These are phyloP conservation scores for Rhizophagus sp. DNA, from an alignment of 192 early-diverging fungal species.

Conservation along the genomic window DNA sequence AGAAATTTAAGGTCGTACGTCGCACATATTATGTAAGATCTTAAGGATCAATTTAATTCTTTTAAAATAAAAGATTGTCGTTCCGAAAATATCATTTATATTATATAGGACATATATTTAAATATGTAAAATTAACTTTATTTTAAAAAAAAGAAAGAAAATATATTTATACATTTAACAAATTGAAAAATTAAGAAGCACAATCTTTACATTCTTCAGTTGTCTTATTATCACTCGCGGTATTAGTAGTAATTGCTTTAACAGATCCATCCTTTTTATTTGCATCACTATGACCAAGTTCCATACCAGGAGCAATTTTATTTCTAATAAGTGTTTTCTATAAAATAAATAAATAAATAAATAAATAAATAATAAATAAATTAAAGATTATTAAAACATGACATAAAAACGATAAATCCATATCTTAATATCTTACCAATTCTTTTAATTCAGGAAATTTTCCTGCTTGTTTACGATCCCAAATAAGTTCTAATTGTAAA, in stretches of 20 bases:
- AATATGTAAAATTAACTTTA: too few relatives aligned
- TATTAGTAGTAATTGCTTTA: background rate
- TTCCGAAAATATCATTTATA: too few relatives aligned
- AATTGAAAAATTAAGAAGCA: background rate
- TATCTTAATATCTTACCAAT: conserved; percentile 38
- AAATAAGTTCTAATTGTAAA: conserved; percentile 47
- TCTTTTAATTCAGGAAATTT: conserved; percentile 78
- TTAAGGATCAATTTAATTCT: too few relatives aligned
- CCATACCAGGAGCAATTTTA: conserved; percentile 62
- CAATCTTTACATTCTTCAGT: background rate
- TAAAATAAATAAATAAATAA: background rate
- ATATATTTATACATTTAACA: too few relatives aligned
- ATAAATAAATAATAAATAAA: too few relatives aligned
- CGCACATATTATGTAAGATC: too few relatives aligned
- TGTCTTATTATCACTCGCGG: background rate
- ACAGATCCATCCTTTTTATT: background rate
- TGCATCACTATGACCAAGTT: conserved; percentile 66
- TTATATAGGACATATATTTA: too few relatives aligned
- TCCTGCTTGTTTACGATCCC: conserved; percentile 64
- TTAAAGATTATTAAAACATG: too few relatives aligned
- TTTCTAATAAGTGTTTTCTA: conserved; percentile 68
- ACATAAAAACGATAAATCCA: background rate
- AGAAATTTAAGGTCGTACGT: too few relatives aligned
- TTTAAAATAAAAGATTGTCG: too few relatives aligned
- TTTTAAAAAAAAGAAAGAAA: background rate